Evolutionary conservation across 768 basidiomycete genomes (phyloP), one percentile per base, ranked within the genome.

Genomic region (Boletus rex-veris): DNA sequence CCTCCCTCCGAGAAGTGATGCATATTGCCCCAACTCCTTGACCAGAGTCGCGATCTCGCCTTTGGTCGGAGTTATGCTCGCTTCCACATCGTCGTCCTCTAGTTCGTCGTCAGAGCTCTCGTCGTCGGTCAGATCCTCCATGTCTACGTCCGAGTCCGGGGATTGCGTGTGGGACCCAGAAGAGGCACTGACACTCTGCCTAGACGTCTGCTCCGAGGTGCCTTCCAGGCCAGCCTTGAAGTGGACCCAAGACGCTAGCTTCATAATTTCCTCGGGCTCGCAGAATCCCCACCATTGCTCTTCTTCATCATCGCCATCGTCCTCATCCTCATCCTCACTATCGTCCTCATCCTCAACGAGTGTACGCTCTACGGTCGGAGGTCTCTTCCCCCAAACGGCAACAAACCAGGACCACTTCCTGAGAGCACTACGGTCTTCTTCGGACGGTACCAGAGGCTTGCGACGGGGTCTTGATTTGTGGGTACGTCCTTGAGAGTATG

Each of bases 231-330:
- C 75, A 46, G 76, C 72, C 64, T 79, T 80, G 60, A 76, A 72
- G 39, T 75, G 72, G 31, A 89, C 71, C 86, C 86, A 91, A 47
- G 83, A 77, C 3, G 82, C 81, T 19, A 90, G 68, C 64, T 81
- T 84, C 48, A 69, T 64, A 53, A 92, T 83, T 54, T 90, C 87
- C 36, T 71, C 71, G 1, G 83, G 80, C 9, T 86, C 76, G 73
- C 77, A 80, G 69, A 91, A 84, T 12, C 78, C 86, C 86, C 88
- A 90, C 90, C 90, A 92, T n/a, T 71, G 73, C 49, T 83, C 79
- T 3, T 61, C 50, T 28, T 37, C 52, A 3, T 62, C 70, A 1
- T 35, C 33, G 12, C 0, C 33, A 4, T 35, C 33, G 11, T 72
- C 73, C 5, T 72, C 67, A 16, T 53, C 73, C 5, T 72, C 67